A percentile compares a stretch with the other conserved stretches of the same genome.
These are phyloP conservation scores for Aspergillus ostianus DNA, from an alignment of 495 filamentous ascomycete species.

Conservation along the genomic window DNA sequence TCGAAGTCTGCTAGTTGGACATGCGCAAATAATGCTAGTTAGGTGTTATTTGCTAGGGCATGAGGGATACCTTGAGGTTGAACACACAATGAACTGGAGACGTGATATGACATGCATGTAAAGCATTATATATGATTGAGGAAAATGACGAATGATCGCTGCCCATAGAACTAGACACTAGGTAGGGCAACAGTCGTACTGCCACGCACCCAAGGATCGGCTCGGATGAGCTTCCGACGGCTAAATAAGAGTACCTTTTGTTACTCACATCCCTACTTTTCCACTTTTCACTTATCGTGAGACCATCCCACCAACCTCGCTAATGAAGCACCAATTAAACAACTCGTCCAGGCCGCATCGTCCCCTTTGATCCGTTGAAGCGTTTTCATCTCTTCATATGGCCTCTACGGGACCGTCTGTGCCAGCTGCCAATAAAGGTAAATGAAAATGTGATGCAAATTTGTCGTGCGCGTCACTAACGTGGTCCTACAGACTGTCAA, in stretches of 20 bases:
- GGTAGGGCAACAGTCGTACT: neutral
- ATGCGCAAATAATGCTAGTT: too few species aligned
- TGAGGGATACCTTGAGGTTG: too few species aligned
- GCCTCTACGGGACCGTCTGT: neutral
- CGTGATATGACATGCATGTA: too few species aligned
- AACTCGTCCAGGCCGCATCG: neutral
- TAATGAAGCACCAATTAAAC: neutral
- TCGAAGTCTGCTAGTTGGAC: too few species aligned
- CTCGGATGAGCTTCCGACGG: neutral
- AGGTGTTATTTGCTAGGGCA: too few species aligned
- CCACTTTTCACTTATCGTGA: neutral
- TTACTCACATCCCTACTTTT: neutral
- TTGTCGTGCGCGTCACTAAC: neutral
- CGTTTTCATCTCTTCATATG: neutral
- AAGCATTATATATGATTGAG: too few species aligned
- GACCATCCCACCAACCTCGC: neutral
- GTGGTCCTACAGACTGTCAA: constrained; percentile 29
- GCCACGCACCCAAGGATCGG: neutral
- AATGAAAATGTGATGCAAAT: neutral
- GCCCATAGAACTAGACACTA: too few species aligned
- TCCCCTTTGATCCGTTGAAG: neutral
- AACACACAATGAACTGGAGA: too few species aligned
- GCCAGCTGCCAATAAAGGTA: constrained; percentile 17
- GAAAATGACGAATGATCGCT: too few species aligned
- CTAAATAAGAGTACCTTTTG: neutral